Evolutionary conservation across 1,284 basidiomycete genomes (phyloP), one percentile per base, ranked within the genome.

Genomic region (Hymenochaete sp.): DNA sequence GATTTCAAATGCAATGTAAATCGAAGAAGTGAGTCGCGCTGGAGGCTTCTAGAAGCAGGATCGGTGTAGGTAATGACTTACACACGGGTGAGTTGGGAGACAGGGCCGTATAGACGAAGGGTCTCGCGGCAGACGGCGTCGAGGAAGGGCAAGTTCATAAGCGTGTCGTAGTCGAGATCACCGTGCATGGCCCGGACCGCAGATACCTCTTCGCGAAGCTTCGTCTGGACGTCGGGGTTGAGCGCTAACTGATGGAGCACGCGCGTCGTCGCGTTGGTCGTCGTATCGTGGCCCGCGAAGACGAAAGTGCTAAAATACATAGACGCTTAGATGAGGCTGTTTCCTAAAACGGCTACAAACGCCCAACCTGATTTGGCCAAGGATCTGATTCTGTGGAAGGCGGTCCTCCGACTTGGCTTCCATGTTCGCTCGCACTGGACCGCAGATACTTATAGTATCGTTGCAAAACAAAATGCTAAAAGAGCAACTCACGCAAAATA

Each of bases 61-160:
- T 31, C 28, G 14, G 28, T 5, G 32, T 35, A n/a, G 21, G 21
- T 35, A n/a, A 13, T n/a, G 32, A 32, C 50, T 45, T 47, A 52
- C 51, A 33, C 36, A 1, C 51, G 44, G 8, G 14, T 25, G 6
- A 51, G n/a, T 2, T 36, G 19, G 19, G 45, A 22, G 7, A 45
- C 25, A 4, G 43, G 42, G 1, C 41, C 42, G 11, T 33, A 44
- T 16, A 47, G 24, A 10, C 63, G 55, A n/a, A 65, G 49, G 0
- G 61, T 62, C 46, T 65, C 63, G 21, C 61, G 55, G 44, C 60
- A 60, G 5, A 64, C 53, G 1, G 59, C 62, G 38, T 64, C 62
- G 5, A 64, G 51, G 41, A 55, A 62, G 0, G 62, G 62, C 4
- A 64, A 48, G 1, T 44, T 43, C 14, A 57, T 55, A 4, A 65